A percentile compares a stretch with the other conserved stretches of the same genome.
Evolutionary conservation across 768 basidiomycete genomes (phyloP).

Genomic region (Agaricus blazei): DNA sequence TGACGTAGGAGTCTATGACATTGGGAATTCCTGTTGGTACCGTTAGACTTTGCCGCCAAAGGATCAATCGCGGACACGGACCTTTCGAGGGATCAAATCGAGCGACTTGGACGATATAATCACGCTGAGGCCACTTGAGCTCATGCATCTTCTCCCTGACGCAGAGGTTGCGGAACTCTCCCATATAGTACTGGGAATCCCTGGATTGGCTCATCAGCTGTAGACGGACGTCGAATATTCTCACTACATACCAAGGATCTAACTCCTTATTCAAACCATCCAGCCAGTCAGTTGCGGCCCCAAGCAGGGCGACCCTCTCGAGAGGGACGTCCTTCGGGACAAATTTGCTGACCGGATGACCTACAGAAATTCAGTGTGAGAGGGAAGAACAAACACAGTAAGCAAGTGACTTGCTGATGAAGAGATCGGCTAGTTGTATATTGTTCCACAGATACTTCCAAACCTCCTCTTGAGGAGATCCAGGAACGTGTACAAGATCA

Average conservation of each 20-base stretch:
- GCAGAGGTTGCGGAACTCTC: constrained; percentile 77
- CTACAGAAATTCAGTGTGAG: constrained; percentile 19
- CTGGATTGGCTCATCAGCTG: constrained; percentile 16
- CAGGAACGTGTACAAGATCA: constrained; percentile 76
- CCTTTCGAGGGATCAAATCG: constrained; percentile 83
- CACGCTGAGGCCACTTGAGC: constrained; percentile 72
- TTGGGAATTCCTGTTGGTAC: constrained; percentile 63
- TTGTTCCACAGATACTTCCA: constrained; percentile 96
- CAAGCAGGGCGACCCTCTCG: constrained; percentile 66
- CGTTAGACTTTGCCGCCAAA: not conserved
- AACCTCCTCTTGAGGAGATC: constrained; percentile 84
- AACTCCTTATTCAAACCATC: constrained; percentile 95
- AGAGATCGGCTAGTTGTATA: constrained; percentile 84
- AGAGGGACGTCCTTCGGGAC: constrained; percentile 81
- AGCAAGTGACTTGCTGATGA: constrained; percentile 57
- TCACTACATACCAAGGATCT: constrained; percentile 40
- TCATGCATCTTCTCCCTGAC: constrained; percentile 77
- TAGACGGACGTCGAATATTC: not conserved
- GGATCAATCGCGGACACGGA: constrained; percentile 10
- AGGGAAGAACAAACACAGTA: not conserved
- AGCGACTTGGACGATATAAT: constrained; percentile 90
- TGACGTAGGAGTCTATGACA: constrained; percentile 83
- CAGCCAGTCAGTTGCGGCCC: constrained; percentile 87
- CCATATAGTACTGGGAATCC: constrained; percentile 89
- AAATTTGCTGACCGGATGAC: constrained; percentile 91